Conservation (phyloP, 805 yeast genomes). For the Scheffersomyces ergatensis region DNA sequence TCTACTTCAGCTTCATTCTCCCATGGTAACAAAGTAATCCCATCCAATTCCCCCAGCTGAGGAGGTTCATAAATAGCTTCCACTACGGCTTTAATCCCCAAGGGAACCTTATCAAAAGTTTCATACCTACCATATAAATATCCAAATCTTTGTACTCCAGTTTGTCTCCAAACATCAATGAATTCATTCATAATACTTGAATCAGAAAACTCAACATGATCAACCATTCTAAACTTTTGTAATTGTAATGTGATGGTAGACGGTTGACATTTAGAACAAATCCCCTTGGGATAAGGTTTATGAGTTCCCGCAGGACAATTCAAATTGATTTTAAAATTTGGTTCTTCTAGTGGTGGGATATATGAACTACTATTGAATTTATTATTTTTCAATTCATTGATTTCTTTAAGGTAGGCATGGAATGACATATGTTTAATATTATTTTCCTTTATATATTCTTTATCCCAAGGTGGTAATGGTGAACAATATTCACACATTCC, state of each 20-base stretch:
- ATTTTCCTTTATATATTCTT: constrained; percentile 66
- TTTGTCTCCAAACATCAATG: constrained; percentile 86
- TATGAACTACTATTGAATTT: constrained; percentile 56
- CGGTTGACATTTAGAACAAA: constrained; percentile 96
- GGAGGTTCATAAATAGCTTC: constrained; percentile 94
- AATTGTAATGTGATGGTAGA: constrained; percentile 89
- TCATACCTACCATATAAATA: constrained; percentile 80
- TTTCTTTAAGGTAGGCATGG: constrained; percentile 75
- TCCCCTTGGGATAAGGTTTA: constrained; percentile 91
- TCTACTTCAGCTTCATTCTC: constrained; percentile 55
- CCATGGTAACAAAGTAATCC: constrained; percentile 60
- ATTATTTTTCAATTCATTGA: constrained; percentile 66
- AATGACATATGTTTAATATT: constrained; percentile 85
- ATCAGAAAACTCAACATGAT: constrained; percentile 88
- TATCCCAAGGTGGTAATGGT: constrained; percentile 94
- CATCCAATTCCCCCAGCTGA: constrained; percentile 84
- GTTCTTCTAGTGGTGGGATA: constrained; percentile 75
- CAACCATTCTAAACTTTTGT: constrained; percentile 93
- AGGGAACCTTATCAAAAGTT: constrained; percentile 76
- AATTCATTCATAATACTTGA: constrained; percentile 74
- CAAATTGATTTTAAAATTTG: constrained; percentile 61
- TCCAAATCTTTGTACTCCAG: constrained; percentile 87
- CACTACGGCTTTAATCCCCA: constrained; percentile 91
- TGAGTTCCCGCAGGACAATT: constrained; percentile 73
- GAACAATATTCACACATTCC: constrained; percentile 99